Evolutionary conservation across 306 rosid genomes (phyloP), one percentile per base, ranked within the genome.

Genomic region (cucumber (Cucumis sativus)): DNA sequence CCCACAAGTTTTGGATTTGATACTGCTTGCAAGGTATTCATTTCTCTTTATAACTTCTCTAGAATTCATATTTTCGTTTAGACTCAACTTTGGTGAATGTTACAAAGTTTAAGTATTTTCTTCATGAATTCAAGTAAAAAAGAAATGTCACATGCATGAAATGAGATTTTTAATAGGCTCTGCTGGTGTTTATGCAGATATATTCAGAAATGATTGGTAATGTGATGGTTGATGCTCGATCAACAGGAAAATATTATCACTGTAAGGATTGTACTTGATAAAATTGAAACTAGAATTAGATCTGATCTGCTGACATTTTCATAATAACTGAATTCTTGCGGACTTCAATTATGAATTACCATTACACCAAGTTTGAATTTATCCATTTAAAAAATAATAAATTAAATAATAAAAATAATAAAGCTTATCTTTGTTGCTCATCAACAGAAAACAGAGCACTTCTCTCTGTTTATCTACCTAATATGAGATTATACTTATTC

Each of bases 121-220:
- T 68, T 23, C 33, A 68, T 3, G 11, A 68, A 20, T 68, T 69
- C n/a, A 43, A 69, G 57, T 21, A 45, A 69, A 41, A 69, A 5
- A 54, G 75, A 6, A 47, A 69, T 43, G 1, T 43, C 8, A 28
- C 74, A 20, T 68, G 4, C 18, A 41, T 43, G 55, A 68, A 37
- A 41, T 68, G 10, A 68, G 56, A 33, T 43, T 68, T 18, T 68
- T 68, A 68, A 43, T 43, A 10, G 55, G 55, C 56, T 12, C 33
- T 68, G 56, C 13, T 69, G 56, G 43, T 43, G 37, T 47, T 11
- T 73, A 15, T 52, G 77, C 92, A 95, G 99, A 92, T 95, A 86
- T 95, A 95, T 76, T 83, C 99, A n/a, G 99, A 95, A 86, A 92
- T 92, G 99, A 95, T 95, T 82, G 99, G 99, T 78, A 95, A 95